Conservation (phyloP, 73 alveolate genomes). For the Tetrahymena elliotti region DNA sequence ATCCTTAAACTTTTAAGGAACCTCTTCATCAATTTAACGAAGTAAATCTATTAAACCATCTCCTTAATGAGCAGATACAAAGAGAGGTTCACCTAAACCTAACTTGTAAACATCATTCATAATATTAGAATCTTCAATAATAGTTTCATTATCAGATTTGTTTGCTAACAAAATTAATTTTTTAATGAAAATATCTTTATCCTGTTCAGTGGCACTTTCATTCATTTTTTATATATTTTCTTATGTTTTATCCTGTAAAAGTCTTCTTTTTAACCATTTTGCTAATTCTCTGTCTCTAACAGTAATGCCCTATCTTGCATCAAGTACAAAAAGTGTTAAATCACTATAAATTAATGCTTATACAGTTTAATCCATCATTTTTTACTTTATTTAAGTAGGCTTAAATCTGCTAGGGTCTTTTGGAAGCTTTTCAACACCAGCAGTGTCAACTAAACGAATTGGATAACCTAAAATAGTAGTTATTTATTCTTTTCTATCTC, state of each 20-base stretch:
- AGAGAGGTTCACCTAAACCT: slow-evolving; percentile 71
- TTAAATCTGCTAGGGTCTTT: slow-evolving; percentile 3
- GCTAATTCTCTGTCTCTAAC: slow-evolving; percentile 58
- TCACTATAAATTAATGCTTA: slow-evolving; percentile 68
- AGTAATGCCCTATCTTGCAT: slow-evolving; percentile 68
- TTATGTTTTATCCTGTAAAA: background rate
- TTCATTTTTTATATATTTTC: slow-evolving; percentile 11
- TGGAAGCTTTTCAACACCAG: slow-evolving; percentile 64
- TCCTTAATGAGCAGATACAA: slow-evolving; percentile 80
- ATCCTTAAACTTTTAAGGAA: slow-evolving; percentile 47
- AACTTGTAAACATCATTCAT: slow-evolving; percentile 45
- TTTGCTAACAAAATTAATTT: slow-evolving; percentile 46
- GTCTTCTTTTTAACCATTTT: slow-evolving; percentile 50
- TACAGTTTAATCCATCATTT: slow-evolving; percentile 43
- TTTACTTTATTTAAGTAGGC: slow-evolving; percentile 22
- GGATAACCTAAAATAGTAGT: slow-evolving; percentile 48
- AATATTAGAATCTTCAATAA: slow-evolving; percentile 56
- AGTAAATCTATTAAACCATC: slow-evolving; percentile 71
- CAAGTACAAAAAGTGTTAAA: slow-evolving; percentile 62
- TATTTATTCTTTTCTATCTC: slow-evolving; percentile 66
- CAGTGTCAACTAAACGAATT: slow-evolving; percentile 77
- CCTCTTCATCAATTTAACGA: slow-evolving; percentile 28
- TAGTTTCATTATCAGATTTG: slow-evolving; percentile 55
- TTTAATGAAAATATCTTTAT: slow-evolving; percentile 8
- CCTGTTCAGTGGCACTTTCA: slow-evolving; percentile 27